Evolutionary conservation across 306 rosid genomes (phyloP).

Genomic region (Dalbergia cultrata): DNA sequence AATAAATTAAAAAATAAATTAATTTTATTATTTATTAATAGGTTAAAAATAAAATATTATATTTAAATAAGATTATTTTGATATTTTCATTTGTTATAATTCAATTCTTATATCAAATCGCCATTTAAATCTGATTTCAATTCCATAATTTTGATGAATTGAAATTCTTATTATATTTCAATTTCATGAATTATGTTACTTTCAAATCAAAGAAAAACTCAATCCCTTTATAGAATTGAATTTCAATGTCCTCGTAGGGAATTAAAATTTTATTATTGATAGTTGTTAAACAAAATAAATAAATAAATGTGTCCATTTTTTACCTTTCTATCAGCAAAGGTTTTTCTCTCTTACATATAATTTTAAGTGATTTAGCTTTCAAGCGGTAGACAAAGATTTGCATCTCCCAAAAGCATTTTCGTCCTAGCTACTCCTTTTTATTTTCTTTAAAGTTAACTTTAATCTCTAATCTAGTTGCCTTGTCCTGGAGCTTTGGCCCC

Average conservation of each 20-base stretch:
- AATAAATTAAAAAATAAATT: too few species aligned
- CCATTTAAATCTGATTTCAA: too few species aligned
- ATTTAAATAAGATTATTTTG: too few species aligned
- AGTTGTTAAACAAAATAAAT: not conserved
- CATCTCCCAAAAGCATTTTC: conserved; percentile 28
- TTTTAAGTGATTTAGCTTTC: conserved; percentile 22
- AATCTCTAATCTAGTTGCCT: conserved; percentile 19
- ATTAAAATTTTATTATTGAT: not conserved
- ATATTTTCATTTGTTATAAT: too few species aligned
- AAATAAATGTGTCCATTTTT: not conserved
- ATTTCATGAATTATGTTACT: too few species aligned
- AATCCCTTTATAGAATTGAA: too few species aligned
- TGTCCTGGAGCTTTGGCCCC: not conserved
- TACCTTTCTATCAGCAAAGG: not conserved
- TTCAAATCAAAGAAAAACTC: too few species aligned
- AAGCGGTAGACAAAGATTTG: conserved; percentile 13
- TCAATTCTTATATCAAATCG: too few species aligned
- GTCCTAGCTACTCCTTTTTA: not conserved
- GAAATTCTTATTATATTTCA: too few species aligned
- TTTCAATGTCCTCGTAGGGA: not conserved
- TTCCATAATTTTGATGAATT: too few species aligned
- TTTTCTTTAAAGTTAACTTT: conserved; percentile 2
- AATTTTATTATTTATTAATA: too few species aligned
- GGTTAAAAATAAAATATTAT: too few species aligned
- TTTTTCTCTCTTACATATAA: not conserved